Base-by-base conservation (phyloP, 2,329 filamentous ascomycete species). In the Orbilia quercus region DNA sequence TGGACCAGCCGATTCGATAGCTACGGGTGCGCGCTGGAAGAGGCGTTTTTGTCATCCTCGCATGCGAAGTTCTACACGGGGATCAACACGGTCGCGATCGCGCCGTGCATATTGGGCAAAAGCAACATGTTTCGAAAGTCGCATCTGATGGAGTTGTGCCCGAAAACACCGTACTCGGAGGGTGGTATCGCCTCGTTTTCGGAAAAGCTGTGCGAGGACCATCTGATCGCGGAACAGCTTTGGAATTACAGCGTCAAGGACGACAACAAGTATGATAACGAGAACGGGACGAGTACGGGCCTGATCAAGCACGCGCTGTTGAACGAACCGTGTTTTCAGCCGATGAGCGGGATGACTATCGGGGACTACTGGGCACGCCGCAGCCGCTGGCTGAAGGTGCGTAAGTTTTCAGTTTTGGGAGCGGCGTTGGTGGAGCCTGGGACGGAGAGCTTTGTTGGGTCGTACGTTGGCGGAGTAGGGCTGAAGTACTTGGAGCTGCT, bases 1-100 rank as follows among this genome's bases (percentile, higher is more conserved):
- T 63, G 55, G 60, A 60, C 51, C 38, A 34, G 55, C 48, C 53
- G 60, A 59, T 60, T 66, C 55, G 63, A 73, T 63, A 70, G 63
- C 22, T 64, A 71, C 53, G 95, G 96, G 20, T 93, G 92, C 4
- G 86, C 92, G 0, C 84, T 99, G 0, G 95, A 99, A 79, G 95
- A 99, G 79, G 88, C 94, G 81, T 99, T 98, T 82, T 90, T 99
- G 85, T 89, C 92, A 0, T 95, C 92, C 0, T 88, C 92, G 0
- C 95, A 99, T 80, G 92, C 92, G 77, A 99, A 99, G 80, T 98
- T 99, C 84, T 99, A 99, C 82, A 90, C 90, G 7, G 95, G 94
- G 74, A 99, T 99, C 85, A 98, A 98, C 81, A 91, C 91, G 0
- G 91, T 97, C 14, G 86, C 90, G 2, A 82, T 98, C 58, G 95